phyloP scores from a whole-genome alignment of 2,329 filamentous ascomycete genomes.

The Alternaria sp. region DNA sequence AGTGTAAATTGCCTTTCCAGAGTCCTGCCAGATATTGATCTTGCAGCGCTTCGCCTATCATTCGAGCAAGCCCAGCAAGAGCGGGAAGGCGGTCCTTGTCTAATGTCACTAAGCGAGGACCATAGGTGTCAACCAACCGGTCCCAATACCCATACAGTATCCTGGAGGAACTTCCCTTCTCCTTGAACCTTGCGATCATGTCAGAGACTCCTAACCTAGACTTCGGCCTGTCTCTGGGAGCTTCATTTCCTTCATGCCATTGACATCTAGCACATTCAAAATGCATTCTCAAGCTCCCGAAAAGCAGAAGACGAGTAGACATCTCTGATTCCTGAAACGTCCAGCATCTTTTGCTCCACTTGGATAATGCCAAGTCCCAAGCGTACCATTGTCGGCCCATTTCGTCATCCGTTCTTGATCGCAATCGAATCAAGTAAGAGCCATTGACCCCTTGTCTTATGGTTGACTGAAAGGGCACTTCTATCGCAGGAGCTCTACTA shows the following conservation, averaged over 20 bases:
- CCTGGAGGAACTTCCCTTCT: fast-evolving
- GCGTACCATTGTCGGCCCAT: background rate
- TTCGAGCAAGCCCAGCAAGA: background rate
- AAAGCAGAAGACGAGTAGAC: background rate
- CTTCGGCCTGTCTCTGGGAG: background rate
- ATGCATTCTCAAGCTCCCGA: background rate
- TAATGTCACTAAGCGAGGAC: background rate
- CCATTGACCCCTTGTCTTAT: background rate
- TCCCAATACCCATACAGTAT: background rate
- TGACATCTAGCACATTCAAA: background rate
- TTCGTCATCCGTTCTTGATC: background rate
- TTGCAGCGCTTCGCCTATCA: fast-evolving
- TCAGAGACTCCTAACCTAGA: background rate
- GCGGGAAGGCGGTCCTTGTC: background rate
- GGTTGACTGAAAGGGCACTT: fast-evolving
- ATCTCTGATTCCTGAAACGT: background rate
- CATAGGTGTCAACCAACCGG: fast-evolving
- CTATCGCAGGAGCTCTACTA: fast-evolving
- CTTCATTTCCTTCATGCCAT: background rate
- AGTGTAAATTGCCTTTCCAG: background rate
- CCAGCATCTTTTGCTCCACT: background rate
- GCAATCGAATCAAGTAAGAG: background rate
- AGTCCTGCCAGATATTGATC: background rate
- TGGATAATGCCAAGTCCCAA: background rate
- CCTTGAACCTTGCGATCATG: background rate